Conservation (phyloP, 2,329 filamentous ascomycete species). For the Coleophoma eucalyptorum region DNA sequence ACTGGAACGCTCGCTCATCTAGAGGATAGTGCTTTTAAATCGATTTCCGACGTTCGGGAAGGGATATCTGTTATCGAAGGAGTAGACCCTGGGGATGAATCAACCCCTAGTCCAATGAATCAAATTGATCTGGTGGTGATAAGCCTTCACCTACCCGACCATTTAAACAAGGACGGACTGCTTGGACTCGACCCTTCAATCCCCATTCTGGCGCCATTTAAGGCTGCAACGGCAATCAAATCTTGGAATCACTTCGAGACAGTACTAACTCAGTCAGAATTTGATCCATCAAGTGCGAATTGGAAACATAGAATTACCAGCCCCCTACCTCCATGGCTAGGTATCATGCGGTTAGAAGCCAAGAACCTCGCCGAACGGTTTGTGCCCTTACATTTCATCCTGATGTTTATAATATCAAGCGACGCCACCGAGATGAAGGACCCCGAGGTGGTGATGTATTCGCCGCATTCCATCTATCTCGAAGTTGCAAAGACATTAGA, state of each 20-base stretch:
- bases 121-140: neutral
- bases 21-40: neutral
- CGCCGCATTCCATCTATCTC: neutral
- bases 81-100: too few species aligned
- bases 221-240: neutral
- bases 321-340: neutral
- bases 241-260: neutral
- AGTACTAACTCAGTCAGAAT: neutral
- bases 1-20: neutral
- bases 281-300: neutral
- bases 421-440: neutral
- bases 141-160: neutral
- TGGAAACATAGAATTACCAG: neutral
- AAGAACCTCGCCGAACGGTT: neutral
- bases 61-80: neutral
- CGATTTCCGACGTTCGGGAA: neutral
- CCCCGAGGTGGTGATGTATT: neutral
- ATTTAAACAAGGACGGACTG: neutral
- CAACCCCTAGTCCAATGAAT: neutral
- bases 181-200: neutral
- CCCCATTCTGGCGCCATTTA: neutral
- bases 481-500: neutral
- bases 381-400: neutral
- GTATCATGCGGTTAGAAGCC: neutral
- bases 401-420: neutral